Evolutionary conservation across 345 rosid species (phyloP), one percentile per base, ranked within the genome.

Genomic region (Dipteronia dyeriana): DNA sequence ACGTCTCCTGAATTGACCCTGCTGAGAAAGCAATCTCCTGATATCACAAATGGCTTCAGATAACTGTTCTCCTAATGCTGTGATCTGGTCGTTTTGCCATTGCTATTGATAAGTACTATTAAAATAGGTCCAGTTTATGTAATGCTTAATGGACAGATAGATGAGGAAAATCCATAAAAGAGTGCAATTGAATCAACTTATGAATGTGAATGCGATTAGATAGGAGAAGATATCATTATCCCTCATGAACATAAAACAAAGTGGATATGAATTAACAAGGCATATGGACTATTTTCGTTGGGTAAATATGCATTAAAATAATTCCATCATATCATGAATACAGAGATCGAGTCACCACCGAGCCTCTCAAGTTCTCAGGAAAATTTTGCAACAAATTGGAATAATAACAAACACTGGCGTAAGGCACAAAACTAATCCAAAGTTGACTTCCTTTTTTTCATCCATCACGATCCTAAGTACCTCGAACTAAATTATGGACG

Each of bases 51-150:
- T 85, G 74, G 91, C 87, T 8, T 64, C 74, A 75, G 84, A 85
- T 4, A 95, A 76, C 73, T 78, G 79, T 70, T 91, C 87, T 74
- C 99, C 97, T 1, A 92, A 89, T 79, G 87, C 94, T 87, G 82
- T 79, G 87, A 68, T 76, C 73, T 7, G 92, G 93, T 25, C 98
- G 94, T 73, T 81, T 78, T 6, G 95, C 85, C 82, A 93, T 83
- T 31, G 87, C 82, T 74, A 87, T 84, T 7, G 90, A 85, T 93
- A 74, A 85, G 88, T 60, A 84, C 85, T 20, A 82, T 83, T 16
- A 91, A 39, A 78, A 87, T 76, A 90, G 83, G 23, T 76, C 75
- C 19, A 89, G 84, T 0, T 10, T 10, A 53, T 12, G 57, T 4
- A 53, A 53, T 53, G 57, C 57, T 53, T 53, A 49, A 14, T 3